These are phyloP conservation scores for Pseudohalonectria lignicola DNA, from an alignment of 2,329 filamentous ascomycete species.

Conservation along the genomic window DNA sequence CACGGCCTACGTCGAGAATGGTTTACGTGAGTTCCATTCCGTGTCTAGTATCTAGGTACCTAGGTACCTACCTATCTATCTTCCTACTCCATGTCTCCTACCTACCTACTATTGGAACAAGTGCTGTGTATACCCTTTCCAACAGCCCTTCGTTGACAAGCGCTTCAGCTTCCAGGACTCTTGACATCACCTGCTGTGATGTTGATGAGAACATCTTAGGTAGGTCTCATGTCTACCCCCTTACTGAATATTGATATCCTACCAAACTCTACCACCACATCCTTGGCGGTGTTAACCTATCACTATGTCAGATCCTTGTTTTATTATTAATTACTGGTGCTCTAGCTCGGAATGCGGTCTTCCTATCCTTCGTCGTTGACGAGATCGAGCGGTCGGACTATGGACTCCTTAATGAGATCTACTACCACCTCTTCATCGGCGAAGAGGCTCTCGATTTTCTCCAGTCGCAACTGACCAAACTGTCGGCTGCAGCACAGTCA, in stretches of 20 bases:
- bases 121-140: too few species aligned
- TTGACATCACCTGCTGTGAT: constrained; percentile 49
- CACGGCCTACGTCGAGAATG: constrained; percentile 32
- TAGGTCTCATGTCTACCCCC: too few species aligned
- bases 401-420: constrained; percentile 36
- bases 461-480: constrained; percentile 27
- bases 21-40: constrained; percentile 18
- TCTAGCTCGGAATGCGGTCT: constrained; percentile 41
- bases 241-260: too few species aligned
- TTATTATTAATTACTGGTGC: too few species aligned
- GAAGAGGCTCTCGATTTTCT: constrained; percentile 23
- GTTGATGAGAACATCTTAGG: constrained; percentile 36
- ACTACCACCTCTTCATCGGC: constrained; percentile 40
- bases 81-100: too few species aligned
- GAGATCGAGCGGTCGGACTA: constrained; percentile 12
- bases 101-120: too few species aligned
- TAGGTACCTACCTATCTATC: background rate
- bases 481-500: constrained; percentile 25
- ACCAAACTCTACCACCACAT: too few species aligned
- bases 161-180: constrained; percentile 21
- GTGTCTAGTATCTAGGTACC: too few species aligned
- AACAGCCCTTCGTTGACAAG: too few species aligned
- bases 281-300: too few species aligned
- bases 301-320: too few species aligned
- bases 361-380: constrained; percentile 40